Conservation (phyloP, 352 stramenopile genomes). For the Globisporangium apiculatum region DNA sequence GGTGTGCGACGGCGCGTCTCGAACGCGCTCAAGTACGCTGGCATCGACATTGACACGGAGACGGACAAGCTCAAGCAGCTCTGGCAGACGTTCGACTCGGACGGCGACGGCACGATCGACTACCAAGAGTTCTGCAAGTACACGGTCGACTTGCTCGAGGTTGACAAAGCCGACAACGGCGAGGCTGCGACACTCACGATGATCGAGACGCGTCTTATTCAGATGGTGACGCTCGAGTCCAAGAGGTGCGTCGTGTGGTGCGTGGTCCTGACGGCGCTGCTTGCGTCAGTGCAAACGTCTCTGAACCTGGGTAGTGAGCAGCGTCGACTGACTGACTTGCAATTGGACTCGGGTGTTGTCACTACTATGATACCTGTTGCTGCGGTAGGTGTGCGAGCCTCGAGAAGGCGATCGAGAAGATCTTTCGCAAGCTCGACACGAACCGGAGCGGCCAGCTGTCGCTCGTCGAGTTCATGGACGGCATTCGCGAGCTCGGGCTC, state of each 20-base stretch:
- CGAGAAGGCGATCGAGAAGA: slow-evolving; percentile 25
- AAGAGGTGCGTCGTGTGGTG: slow-evolving; percentile 10
- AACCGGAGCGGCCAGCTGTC: slow-evolving; percentile 34
- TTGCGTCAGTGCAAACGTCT: no score
- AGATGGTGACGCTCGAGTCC: slow-evolving; percentile 26
- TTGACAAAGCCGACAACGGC: slow-evolving; percentile 23
- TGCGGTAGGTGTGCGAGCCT: slow-evolving; percentile 5
- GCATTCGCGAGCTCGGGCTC: slow-evolving; percentile 31
- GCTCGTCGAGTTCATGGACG: slow-evolving; percentile 32
- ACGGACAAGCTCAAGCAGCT: slow-evolving; percentile 25
- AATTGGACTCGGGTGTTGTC: neutral
- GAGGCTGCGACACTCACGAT: slow-evolving; percentile 13
- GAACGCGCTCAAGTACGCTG: slow-evolving; percentile 22
- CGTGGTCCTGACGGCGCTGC: no score
- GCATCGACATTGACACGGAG: slow-evolving; percentile 27
- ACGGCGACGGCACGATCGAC: slow-evolving; percentile 36
- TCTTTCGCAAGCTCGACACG: slow-evolving; percentile 30
- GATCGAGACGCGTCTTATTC: slow-evolving; percentile 28
- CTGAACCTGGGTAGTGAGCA: no score
- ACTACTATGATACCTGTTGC: neutral
- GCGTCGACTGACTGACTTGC: no score
- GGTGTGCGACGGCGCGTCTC: slow-evolving; percentile 20
- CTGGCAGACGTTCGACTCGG: slow-evolving; percentile 33
- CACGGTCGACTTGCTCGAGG: slow-evolving; percentile 27
- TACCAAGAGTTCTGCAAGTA: slow-evolving; percentile 41